phyloP scores from a whole-genome alignment of 257 asterid genomes.

The Solanum sejunctum region DNA sequence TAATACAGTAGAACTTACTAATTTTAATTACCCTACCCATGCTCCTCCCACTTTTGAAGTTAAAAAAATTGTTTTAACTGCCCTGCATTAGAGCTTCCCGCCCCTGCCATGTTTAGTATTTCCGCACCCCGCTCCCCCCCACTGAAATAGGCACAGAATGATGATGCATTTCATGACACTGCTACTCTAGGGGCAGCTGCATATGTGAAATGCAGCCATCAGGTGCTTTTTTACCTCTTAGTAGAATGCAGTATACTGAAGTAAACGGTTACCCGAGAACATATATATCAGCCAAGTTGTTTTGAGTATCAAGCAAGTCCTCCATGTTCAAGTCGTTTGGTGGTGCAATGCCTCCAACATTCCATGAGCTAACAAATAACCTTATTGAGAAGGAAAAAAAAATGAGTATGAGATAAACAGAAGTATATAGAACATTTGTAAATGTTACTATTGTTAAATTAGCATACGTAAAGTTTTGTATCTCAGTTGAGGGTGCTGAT shows the following conservation, averaged over 20 bases:
- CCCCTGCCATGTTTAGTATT: not conserved
- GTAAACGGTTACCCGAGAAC: slow-evolving; percentile 39
- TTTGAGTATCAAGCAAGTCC: slow-evolving; percentile 29
- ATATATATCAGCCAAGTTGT: slow-evolving; percentile 44
- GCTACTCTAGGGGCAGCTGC: not conserved
- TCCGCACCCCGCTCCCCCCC: not conserved
- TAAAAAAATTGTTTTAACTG: not conserved
- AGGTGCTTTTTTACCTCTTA: not conserved
- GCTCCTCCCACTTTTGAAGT: not conserved
- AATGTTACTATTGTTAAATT: not conserved
- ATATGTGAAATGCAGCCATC: not conserved
- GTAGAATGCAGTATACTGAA: not conserved
- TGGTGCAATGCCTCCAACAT: slow-evolving; percentile 53
- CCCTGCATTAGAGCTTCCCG: not conserved
- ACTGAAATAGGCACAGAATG: not conserved
- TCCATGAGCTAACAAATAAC: slow-evolving; percentile 56
- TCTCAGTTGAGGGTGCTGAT: slow-evolving; percentile 6
- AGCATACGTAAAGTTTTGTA: slow-evolving; percentile 10
- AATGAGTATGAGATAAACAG: slow-evolving; percentile 3
- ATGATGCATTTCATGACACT: not conserved
- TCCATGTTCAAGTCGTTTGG: slow-evolving; percentile 38
- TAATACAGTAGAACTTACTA: not conserved
- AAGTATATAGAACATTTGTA: not conserved
- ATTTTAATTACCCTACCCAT: not conserved
- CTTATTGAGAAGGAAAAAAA: slow-evolving; percentile 10